phyloP scores from a whole-genome alignment of 139 green algal genomes.

The Chlorella sp. region DNA sequence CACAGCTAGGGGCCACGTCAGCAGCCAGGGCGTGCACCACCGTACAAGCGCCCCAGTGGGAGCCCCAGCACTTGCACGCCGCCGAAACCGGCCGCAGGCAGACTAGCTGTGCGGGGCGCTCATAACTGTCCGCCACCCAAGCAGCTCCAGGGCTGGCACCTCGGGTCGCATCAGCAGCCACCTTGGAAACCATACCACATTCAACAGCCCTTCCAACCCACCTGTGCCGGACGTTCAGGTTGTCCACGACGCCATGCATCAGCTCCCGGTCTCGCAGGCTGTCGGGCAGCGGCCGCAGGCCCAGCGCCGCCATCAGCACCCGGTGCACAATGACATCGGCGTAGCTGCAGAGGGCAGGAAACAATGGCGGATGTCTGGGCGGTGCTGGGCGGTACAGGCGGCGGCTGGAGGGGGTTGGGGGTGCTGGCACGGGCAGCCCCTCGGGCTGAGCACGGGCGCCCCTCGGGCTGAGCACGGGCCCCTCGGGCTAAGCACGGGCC shows the following conservation, averaged over 20 bases:
- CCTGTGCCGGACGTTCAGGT: constrained; percentile 91
- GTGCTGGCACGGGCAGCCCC: background rate
- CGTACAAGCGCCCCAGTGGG: too few relatives aligned
- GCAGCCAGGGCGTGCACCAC: too few relatives aligned
- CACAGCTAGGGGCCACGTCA: too few relatives aligned
- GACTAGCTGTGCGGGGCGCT: too few relatives aligned
- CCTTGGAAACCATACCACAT: too few relatives aligned
- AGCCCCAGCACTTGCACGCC: too few relatives aligned
- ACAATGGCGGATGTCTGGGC: background rate
- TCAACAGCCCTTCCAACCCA: background rate
- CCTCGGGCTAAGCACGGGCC: background rate
- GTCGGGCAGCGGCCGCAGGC: constrained; percentile 78
- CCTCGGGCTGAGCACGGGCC: background rate
- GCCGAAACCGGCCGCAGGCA: too few relatives aligned
- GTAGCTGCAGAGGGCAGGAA: constrained; percentile 62
- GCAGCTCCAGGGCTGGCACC: too few relatives aligned
- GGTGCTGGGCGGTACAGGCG: background rate
- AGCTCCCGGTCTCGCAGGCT: constrained; percentile 41
- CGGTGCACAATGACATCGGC: constrained; percentile 96
- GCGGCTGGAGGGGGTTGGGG: background rate
- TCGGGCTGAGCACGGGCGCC: background rate
- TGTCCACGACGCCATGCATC: constrained; percentile 72
- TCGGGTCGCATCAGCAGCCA: too few relatives aligned
- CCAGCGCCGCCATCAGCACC: constrained; percentile 81
- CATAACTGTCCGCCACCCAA: too few relatives aligned